Evolutionary conservation across 495 filamentous ascomycete species (phyloP).

Genomic region (Penicillium fimorum): DNA sequence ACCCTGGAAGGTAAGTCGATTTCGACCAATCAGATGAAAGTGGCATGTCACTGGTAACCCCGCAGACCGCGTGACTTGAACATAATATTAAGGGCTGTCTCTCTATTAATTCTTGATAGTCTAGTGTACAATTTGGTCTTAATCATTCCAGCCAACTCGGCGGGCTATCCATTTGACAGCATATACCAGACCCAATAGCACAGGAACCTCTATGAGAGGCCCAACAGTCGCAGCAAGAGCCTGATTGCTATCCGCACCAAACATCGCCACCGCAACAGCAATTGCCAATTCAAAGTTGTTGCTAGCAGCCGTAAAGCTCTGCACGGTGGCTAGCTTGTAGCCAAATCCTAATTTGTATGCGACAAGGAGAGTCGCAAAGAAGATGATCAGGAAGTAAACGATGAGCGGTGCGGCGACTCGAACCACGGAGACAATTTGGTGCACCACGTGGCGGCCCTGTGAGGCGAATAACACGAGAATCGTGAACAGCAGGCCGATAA

Average conservation of each 20-base stretch:
- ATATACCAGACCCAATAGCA: constrained; percentile 79
- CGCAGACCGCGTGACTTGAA: not conserved
- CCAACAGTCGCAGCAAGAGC: constrained; percentile 89
- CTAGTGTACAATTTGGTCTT: not conserved
- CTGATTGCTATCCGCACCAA: constrained; percentile 76
- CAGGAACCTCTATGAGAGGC: constrained; percentile 88
- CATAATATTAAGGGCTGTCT: not conserved
- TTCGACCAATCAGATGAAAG: not conserved
- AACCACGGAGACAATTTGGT: constrained; percentile 79
- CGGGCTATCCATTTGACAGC: constrained; percentile 49
- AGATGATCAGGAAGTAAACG: constrained; percentile 75
- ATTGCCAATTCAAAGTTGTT: constrained; percentile 96
- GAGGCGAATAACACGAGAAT: constrained; percentile 83
- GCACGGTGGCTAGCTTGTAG: constrained; percentile 70
- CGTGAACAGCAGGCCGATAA: constrained; percentile 83
- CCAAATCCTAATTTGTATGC: constrained; percentile 64
- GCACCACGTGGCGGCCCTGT: constrained; percentile 74
- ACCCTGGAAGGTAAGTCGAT: not conserved
- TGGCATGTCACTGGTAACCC: constrained; percentile 9
- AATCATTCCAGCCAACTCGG: constrained; percentile 23
- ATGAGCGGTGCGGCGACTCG: constrained; percentile 78
- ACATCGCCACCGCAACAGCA: constrained; percentile 84
- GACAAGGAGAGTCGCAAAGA: constrained; percentile 62
- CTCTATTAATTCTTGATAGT: not conserved
- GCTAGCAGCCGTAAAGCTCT: constrained; percentile 91